Conservation (phyloP, 2,329 filamentous ascomycete species). For the Trichophaea hybrida region DNA sequence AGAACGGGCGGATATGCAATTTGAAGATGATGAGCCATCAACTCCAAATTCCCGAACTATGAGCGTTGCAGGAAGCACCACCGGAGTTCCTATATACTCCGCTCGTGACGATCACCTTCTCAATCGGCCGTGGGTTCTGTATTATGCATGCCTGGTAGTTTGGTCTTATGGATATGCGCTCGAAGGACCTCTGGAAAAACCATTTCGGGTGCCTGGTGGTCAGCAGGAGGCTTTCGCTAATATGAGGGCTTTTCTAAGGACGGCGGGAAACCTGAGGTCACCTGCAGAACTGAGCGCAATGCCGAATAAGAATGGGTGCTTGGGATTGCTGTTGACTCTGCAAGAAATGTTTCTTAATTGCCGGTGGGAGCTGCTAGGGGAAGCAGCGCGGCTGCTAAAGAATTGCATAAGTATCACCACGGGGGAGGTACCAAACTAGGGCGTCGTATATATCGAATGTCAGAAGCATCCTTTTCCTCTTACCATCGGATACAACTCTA, state of each 20-base stretch:
- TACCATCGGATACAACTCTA: no score
- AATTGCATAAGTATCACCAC: conserved; percentile 5
- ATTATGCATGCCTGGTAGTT: conserved; percentile 79
- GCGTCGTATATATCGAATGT: no score
- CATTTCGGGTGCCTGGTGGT: conserved; percentile 39
- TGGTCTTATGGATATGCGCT: conserved; percentile 91
- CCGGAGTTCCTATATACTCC: conserved; percentile 45
- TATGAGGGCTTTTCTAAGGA: conserved; percentile 64
- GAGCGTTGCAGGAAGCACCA: conserved; percentile 14
- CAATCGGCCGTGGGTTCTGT: conserved; percentile 88
- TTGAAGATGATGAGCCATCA: conserved; percentile 29
- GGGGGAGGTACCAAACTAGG: background rate
- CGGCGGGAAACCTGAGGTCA: conserved; percentile 54
- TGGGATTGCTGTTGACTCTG: conserved; percentile 67
- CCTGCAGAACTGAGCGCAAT: conserved; percentile 64
- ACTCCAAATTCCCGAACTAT: conserved; percentile 23
- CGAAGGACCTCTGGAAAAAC: conserved; percentile 55
- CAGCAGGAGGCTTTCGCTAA: conserved; percentile 54
- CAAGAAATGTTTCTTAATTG: conserved; percentile 68
- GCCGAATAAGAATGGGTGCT: conserved; percentile 65
- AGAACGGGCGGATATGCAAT: conserved; percentile 29
- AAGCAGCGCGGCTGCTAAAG: conserved; percentile 63
- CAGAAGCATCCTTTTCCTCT: no score
- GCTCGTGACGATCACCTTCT: conserved; percentile 79
- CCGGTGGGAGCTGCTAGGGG: conserved; percentile 81